These are phyloP conservation scores for Dactylorhiza incarnata DNA, from an alignment of 106 monocot species.

Conservation along the genomic window DNA sequence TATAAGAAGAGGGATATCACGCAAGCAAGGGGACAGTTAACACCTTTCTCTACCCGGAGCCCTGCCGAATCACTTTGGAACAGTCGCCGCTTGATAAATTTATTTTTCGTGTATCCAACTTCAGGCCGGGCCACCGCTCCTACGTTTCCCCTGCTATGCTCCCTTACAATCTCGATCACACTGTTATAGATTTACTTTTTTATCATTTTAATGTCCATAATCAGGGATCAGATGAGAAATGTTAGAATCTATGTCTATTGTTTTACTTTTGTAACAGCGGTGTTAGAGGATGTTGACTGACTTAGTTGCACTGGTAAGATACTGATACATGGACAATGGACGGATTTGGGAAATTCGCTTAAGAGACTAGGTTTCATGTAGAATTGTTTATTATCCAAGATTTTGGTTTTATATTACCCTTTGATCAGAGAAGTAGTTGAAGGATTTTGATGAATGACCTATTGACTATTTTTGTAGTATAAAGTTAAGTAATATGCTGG, in stretches of 20 bases:
- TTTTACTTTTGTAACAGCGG: neutral
- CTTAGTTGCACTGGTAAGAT: neutral
- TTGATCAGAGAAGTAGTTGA: no score
- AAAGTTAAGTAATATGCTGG: no score
- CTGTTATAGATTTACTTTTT: neutral
- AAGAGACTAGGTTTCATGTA: no score
- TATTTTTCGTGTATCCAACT: conserved; percentile 52
- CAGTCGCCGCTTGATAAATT: conserved; percentile 71
- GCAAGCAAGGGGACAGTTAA: no score
- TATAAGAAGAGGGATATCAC: no score
- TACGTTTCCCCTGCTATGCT: conserved; percentile 55
- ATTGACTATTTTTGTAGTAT: no score
- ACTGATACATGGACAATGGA: neutral
- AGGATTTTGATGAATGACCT: no score
- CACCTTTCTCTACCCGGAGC: conserved; percentile 76
- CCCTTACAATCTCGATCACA: no score
- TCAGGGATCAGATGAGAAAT: neutral
- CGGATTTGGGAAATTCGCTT: no score
- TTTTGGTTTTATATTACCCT: no score
- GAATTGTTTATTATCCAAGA: no score
- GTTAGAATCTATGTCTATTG: neutral
- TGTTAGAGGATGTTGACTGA: neutral
- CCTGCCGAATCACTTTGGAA: conserved; percentile 50
- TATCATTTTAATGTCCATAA: neutral
- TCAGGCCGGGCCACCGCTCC: conserved; percentile 48